A percentile compares a stretch with the other conserved stretches of the same genome.
Conservation (phyloP, 2,329 filamentous ascomycete species). For the Penicillium janthinellum region DNA sequence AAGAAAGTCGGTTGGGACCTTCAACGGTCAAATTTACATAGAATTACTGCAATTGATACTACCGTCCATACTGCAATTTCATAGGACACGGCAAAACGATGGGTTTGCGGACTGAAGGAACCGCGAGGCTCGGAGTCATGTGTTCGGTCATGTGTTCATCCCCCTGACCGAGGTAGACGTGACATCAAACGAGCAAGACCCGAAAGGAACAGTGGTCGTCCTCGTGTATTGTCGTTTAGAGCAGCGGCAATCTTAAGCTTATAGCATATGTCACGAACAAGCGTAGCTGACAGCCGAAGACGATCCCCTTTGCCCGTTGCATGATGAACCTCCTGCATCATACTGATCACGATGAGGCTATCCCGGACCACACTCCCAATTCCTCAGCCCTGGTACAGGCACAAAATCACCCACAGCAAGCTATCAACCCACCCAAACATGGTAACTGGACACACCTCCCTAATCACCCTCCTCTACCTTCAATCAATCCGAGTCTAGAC, state of each 20-base stretch:
- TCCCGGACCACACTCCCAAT: conserved; percentile 1
- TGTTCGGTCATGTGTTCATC: conserved; percentile 9
- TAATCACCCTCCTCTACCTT: neutral
- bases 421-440: neutral
- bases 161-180: conserved; percentile 19
- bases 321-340: conserved; percentile 22
- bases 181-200: conserved; percentile 9
- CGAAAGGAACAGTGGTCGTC: neutral
- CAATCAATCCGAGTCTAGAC: conserved; percentile 9
- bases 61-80: neutral
- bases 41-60: neutral
- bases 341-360: conserved; percentile 24
- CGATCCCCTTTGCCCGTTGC: neutral
- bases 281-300: neutral
- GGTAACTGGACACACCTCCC: neutral
- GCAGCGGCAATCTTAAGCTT: neutral
- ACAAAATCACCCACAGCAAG: neutral
- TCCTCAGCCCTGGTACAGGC: neutral
- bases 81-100: neutral
- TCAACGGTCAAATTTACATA: neutral
- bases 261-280: neutral
- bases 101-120: neutral
- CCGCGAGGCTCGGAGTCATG: conserved; percentile 16
- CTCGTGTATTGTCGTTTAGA: neutral
- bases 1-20: neutral